Base-by-base conservation (phyloP, 345 rosid genomes). In the Pseudoturritis turrita region DNA sequence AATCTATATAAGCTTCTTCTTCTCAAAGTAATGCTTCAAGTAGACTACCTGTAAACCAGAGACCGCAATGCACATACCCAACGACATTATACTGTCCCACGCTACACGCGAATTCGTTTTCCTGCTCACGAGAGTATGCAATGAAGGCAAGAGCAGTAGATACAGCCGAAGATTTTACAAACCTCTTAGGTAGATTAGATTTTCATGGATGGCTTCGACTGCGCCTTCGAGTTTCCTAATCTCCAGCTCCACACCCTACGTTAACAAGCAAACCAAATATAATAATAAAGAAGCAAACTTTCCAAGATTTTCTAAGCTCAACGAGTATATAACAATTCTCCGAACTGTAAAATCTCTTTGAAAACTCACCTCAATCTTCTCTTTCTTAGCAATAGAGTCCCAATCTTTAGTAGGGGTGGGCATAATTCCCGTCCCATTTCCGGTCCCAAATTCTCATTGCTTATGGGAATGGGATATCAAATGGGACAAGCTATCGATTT, bases 401-500 rank as follows among this genome's bases (percentile, higher is more conserved):
- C 99, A 95, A 79, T 95, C 96, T 80, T 89, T 91, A 6, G 99
- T 90, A n/a, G 93, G n/a, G n/a, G n/a, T n/a, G n/a, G n/a, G n/a
- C n/a, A n/a, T n/a, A n/a, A n/a, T n/a, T n/a, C n/a, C n/a, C n/a
- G n/a, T n/a, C n/a, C n/a, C n/a, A n/a, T n/a, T n/a, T n/a, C n/a
- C n/a, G n/a, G n/a, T n/a, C n/a, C n/a, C n/a, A n/a, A n/a, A n/a
- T n/a, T n/a, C n/a, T n/a, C n/a, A n/a, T n/a, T n/a, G n/a, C n/a
- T n/a, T n/a, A n/a, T n/a, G n/a, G n/a, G n/a, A n/a, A n/a, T n/a
- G n/a, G n/a, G n/a, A n/a, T n/a, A n/a, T n/a, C n/a, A n/a, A n/a
- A n/a, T n/a, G n/a, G n/a, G n/a, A n/a, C n/a, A n/a, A n/a, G n/a
- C n/a, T n/a, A n/a, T n/a, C n/a, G n/a, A n/a, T n/a, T n/a, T n/a